Evolutionary conservation across 1,139 yeast species (phyloP).

Genomic region (Candida sp.): DNA sequence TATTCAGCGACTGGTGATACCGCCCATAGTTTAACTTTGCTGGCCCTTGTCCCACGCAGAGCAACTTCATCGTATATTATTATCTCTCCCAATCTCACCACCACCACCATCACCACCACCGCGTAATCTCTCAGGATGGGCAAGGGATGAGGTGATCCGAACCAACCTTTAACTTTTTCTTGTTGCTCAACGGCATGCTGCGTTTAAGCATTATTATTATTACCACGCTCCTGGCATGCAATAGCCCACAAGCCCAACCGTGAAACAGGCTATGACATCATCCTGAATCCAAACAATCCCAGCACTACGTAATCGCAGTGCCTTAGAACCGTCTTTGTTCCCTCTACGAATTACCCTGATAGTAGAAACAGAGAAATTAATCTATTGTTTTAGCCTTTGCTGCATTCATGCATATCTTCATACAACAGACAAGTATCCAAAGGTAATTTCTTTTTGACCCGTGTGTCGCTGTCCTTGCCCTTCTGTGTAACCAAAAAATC

Average conservation of each 20-base stretch:
- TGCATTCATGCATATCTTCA: background rate
- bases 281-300: background rate
- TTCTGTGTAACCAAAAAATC: background rate
- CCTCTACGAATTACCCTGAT: background rate
- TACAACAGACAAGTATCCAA: background rate
- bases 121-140: background rate
- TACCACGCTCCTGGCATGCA: background rate
- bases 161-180: background rate
- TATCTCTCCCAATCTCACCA: background rate
- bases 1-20: too few relatives aligned
- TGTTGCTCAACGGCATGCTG: background rate
- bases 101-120: background rate
- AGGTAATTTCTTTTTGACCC: background rate
- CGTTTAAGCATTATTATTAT: too few relatives aligned
- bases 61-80: background rate
- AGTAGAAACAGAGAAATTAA: background rate
- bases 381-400: background rate
- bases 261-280: conserved; percentile 1
- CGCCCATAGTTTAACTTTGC: too few relatives aligned
- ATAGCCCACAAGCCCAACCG: background rate
- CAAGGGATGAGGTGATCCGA: background rate
- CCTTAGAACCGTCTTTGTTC: background rate
- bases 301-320: background rate
- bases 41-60: background rate
- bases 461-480: background rate